Percentiles rank a stretch among this genome's conserved stretches.
phyloP scores from a whole-genome alignment of 176 grass and related monocot species.

The Aegilops bicornis region DNA sequence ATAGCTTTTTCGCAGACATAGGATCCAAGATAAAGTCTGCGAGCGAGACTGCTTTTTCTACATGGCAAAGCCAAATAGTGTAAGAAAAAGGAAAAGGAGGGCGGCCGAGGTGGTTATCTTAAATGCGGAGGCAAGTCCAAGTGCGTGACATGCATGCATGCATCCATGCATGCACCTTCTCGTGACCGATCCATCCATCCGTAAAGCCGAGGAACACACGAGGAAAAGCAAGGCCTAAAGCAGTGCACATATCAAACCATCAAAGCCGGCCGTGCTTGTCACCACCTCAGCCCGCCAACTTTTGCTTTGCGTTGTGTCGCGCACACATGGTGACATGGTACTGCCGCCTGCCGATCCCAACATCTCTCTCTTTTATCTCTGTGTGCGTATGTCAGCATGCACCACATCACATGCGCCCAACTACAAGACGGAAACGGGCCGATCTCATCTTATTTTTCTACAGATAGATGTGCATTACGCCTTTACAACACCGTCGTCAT shows the following conservation, averaged over 20 bases:
- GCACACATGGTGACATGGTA: neutral
- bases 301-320: slow-evolving; percentile 46
- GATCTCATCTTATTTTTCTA: slow-evolving; percentile 36
- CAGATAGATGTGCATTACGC: slow-evolving; percentile 26
- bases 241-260: slow-evolving; percentile 40
- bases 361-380: neutral
- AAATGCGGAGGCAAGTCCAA: slow-evolving; percentile 15
- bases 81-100: neutral
- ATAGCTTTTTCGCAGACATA: neutral
- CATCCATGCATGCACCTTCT: neutral
- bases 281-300: slow-evolving; percentile 37
- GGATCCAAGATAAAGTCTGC: neutral
- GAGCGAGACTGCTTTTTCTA: neutral
- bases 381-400: neutral
- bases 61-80: neutral
- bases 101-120: neutral
- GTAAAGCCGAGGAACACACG: slow-evolving; percentile 39
- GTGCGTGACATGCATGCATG: neutral
- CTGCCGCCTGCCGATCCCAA: neutral
- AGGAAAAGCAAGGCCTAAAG: slow-evolving; percentile 57
- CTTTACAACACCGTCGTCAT: slow-evolving; percentile 51
- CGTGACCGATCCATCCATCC: slow-evolving; percentile 21
- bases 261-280: slow-evolving; percentile 36
- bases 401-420: slow-evolving; percentile 56
- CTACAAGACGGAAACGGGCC: slow-evolving; percentile 11